Conservation (phyloP, 306 rosid genomes). For the Ziziphus jujuba region DNA sequence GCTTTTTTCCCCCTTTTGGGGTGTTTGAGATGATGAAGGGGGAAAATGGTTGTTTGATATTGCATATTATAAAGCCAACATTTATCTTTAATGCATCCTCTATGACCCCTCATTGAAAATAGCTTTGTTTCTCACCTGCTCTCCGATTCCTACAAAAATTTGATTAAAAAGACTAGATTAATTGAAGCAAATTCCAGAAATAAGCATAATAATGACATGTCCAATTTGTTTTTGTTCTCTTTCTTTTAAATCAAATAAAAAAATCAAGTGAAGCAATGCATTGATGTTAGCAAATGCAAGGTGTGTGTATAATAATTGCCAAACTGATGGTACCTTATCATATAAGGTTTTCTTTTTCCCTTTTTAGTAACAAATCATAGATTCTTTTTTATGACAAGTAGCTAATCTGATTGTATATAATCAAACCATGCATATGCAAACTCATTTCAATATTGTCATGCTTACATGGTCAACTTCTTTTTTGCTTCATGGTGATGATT, state of each 20-base stretch:
- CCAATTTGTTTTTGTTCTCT: no score
- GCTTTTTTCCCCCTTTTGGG: no score
- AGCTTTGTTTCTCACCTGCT: no score
- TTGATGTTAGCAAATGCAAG: background rate
- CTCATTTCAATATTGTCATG: conserved; percentile 24
- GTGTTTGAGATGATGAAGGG: no score
- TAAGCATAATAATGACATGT: no score
- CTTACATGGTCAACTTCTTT: conserved; percentile 22
- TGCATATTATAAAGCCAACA: no score
- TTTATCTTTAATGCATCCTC: no score
- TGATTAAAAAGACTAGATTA: no score
- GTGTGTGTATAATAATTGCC: conserved; percentile 1
- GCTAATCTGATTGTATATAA: conserved; percentile 13
- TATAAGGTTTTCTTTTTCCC: background rate
- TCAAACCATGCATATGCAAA: conserved; percentile 27
- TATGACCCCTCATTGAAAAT: no score
- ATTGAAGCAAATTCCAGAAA: no score
- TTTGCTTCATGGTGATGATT: conserved; percentile 13
- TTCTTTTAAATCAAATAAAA: background rate
- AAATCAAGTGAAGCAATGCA: conserved; percentile 11
- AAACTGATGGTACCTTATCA: conserved; percentile 8
- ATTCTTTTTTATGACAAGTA: conserved; percentile 7
- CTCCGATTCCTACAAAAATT: no score
- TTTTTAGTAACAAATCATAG: conserved; percentile 1
- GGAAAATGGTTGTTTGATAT: no score